Percentiles rank a stretch among this genome's conserved stretches.
Conservation (phyloP, 179 eudicot genomes). For the Beta macrorhiza region DNA sequence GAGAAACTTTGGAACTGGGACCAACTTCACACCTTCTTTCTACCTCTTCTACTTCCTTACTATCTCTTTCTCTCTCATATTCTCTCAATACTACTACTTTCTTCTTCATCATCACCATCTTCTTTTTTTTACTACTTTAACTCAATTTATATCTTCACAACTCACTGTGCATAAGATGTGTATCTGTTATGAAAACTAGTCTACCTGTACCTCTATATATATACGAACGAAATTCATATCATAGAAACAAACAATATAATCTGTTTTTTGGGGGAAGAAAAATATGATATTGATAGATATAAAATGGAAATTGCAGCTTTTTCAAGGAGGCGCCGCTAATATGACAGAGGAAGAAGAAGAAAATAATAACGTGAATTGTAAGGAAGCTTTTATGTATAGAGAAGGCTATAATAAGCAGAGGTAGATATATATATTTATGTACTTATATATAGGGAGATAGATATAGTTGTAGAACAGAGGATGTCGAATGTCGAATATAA, state of each 20-base stretch:
- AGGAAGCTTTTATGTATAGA: conserved; percentile 4
- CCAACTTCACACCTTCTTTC: conserved; percentile 86
- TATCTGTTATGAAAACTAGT: neutral
- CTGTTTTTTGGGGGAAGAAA: no score
- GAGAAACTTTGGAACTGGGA: conserved; percentile 59
- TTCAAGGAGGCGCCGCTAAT: conserved; percentile 8
- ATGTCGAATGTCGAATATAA: no score
- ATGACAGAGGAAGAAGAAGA: neutral
- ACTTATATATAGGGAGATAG: neutral
- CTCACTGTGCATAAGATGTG: neutral
- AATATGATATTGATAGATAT: neutral
- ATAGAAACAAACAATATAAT: neutral
- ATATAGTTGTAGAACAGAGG: neutral
- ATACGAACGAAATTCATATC: neutral
- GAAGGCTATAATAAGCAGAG: no score
- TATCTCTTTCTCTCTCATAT: conserved; percentile 48
- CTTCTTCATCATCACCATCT: conserved; percentile 24
- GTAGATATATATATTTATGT: no score
- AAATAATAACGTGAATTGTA: conserved; percentile 11
- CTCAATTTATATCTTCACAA: no score
- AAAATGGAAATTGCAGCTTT: conserved; percentile 6
- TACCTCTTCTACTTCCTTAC: conserved; percentile 53
- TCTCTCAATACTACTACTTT: conserved; percentile 48
- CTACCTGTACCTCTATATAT: neutral
- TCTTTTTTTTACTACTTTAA: no score